Evolutionary conservation across 2,329 filamentous ascomycete species (phyloP).

Genomic region (Xylariales sp.): DNA sequence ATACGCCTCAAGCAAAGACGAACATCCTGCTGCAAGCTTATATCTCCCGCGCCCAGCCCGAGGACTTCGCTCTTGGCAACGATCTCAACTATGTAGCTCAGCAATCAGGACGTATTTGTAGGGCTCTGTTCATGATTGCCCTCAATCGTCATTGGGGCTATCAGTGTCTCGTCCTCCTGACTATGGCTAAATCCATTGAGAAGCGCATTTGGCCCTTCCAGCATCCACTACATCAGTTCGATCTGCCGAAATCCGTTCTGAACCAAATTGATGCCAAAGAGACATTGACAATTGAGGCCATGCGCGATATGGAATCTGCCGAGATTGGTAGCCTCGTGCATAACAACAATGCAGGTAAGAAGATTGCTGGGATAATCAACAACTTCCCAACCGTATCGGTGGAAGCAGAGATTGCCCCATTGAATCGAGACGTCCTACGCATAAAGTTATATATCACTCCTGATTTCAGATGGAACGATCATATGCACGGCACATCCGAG

Average conservation of each 20-base stretch:
- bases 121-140: conserved; percentile 95
- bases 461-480: conserved; percentile 92
- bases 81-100: conserved; percentile 94
- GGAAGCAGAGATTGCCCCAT: conserved; percentile 88
- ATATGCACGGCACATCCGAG: conserved; percentile 87
- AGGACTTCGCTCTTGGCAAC: conserved; percentile 90
- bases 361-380: conserved; percentile 73
- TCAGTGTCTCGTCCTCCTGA: conserved; percentile 86
- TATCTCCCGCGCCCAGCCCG: conserved; percentile 80
- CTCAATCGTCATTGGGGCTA: conserved; percentile 93
- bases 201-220: conserved; percentile 93
- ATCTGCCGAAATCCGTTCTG: conserved; percentile 77
- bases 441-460: conserved; percentile 82
- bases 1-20: conserved; percentile 80
- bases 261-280: conserved; percentile 82
- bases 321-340: conserved; percentile 91
- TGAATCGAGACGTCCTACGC: conserved; percentile 92
- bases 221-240: conserved; percentile 93
- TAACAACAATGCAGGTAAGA: conserved; percentile 81
- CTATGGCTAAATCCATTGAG: conserved; percentile 94
- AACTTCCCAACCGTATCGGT: conserved; percentile 91
- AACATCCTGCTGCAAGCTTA: conserved; percentile 94
- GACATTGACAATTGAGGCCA: conserved; percentile 67
- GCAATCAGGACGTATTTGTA: conserved; percentile 89
- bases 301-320: conserved; percentile 88